A percentile compares a stretch with the other conserved stretches of the same genome.
These are phyloP conservation scores for Hirsutella rhossiliensis DNA, from an alignment of 2,329 filamentous ascomycete genomes.

Conservation along the genomic window DNA sequence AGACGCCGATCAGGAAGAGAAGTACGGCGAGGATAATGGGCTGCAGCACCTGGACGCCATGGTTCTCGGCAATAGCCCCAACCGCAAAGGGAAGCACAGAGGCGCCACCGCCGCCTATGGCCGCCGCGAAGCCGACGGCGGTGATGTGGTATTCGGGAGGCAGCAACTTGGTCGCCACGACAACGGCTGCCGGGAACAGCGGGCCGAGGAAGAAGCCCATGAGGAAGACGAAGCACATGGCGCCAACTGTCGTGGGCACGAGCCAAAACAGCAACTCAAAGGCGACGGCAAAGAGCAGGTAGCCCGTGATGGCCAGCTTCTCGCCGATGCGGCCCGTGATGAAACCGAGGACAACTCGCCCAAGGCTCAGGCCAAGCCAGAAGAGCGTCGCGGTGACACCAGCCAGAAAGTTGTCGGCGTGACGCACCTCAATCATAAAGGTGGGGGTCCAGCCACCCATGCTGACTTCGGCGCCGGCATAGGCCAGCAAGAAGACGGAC, in stretches of 20 bases:
- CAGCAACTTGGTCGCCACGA: conserved; percentile 62
- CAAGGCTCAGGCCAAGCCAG: conserved; percentile 72
- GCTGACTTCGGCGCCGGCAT: conserved; percentile 67
- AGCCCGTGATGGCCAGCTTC: conserved; percentile 49
- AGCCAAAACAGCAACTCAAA: conserved; percentile 72
- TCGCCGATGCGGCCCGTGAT: conserved; percentile 64
- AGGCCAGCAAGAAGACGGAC: conserved; percentile 62
- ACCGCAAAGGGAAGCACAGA: conserved; percentile 55
- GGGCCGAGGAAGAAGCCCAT: conserved; percentile 74
- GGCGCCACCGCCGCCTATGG: conserved; percentile 63
- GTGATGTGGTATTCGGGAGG: conserved; percentile 63
- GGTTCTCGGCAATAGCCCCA: conserved; percentile 51
- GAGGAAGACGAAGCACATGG: conserved; percentile 56
- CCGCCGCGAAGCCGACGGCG: conserved; percentile 71
- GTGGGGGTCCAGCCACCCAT: conserved; percentile 70
- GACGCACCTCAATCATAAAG: conserved; percentile 72
- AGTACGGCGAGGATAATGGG: conserved; percentile 40
- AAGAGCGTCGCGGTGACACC: conserved; percentile 71
- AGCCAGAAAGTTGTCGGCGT: conserved; percentile 56
- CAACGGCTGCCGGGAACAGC: conserved; percentile 63
- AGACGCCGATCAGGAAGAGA: conserved; percentile 29
- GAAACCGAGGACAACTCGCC: conserved; percentile 62
- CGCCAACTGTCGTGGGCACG: conserved; percentile 63
- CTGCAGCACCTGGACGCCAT: conserved; percentile 44
- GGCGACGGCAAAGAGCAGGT: conserved; percentile 50